These are phyloP conservation scores for Paecilomyces fulvus DNA, from an alignment of 2,329 filamentous ascomycete species.

Conservation along the genomic window DNA sequence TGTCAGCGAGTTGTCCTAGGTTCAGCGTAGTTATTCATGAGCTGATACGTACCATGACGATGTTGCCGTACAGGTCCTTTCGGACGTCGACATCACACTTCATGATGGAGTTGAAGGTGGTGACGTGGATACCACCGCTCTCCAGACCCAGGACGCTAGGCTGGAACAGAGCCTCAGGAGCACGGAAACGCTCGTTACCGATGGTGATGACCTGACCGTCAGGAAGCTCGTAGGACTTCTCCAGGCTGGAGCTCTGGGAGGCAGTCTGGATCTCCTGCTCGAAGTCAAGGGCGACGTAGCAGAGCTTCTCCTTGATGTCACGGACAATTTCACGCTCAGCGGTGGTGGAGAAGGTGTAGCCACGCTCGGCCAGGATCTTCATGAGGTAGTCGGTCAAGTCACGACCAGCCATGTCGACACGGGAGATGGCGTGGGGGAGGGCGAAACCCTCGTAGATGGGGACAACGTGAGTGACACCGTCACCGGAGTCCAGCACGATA, in stretches of 20 bases:
- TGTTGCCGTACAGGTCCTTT: conserved; percentile 99
- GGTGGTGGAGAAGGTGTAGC: conserved; percentile 99
- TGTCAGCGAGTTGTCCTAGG: neutral
- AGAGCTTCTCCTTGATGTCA: conserved; percentile 99
- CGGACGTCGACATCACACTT: conserved; percentile 99
- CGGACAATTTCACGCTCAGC: conserved; percentile 99
- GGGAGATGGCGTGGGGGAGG: conserved; percentile 98
- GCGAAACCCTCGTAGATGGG: conserved; percentile 99
- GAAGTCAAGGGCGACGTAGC: conserved; percentile 99
- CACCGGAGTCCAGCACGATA: conserved; percentile 99
- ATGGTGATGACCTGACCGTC: conserved; percentile 99
- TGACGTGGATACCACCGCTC: conserved; percentile 97
- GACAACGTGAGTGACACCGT: conserved; percentile 99
- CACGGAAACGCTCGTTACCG: conserved; percentile 99
- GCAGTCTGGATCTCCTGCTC: conserved; percentile 99
- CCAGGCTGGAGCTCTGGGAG: conserved; percentile 94
- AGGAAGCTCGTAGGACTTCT: conserved; percentile 99
- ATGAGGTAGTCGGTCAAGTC: conserved; percentile 99
- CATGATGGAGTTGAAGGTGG: conserved; percentile 99
- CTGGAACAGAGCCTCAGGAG: conserved; percentile 99
- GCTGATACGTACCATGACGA: conserved; percentile 82
- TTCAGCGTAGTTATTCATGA: conserved; percentile 6
- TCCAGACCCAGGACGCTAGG: conserved; percentile 97
- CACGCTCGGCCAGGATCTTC: conserved; percentile 99
- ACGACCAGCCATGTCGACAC: conserved; percentile 99